Evolutionary conservation across 129 eudicot species (phyloP).

Genomic region (Sambucus nigra): DNA sequence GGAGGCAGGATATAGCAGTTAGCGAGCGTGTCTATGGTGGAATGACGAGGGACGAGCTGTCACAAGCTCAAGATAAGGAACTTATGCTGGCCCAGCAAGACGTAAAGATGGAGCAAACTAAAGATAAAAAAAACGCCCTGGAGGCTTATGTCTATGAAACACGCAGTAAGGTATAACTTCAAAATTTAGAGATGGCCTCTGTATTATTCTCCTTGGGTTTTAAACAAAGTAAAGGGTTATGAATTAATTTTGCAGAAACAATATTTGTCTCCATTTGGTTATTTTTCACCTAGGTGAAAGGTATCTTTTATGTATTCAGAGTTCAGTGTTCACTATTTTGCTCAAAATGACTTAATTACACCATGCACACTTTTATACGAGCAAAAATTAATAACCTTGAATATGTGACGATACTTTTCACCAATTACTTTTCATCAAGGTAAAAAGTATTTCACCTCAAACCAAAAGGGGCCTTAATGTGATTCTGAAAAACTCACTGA

Average conservation of each 20-base stretch:
- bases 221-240: not conserved
- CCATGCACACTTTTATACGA: too few species aligned
- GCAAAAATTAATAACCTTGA: too few species aligned
- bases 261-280: too few species aligned
- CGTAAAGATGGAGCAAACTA: slow-evolving; percentile 69
- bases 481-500: too few species aligned
- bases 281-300: too few species aligned
- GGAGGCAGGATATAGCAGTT: slow-evolving; percentile 43
- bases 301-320: too few species aligned
- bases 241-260: not conserved
- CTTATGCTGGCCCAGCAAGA: slow-evolving; percentile 62
- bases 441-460: too few species aligned
- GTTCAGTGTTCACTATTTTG: too few species aligned
- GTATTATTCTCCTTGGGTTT: not conserved
- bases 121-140: slow-evolving; percentile 79
- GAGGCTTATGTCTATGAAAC: slow-evolving; percentile 94
- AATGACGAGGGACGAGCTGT: slow-evolving; percentile 39
- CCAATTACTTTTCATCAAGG: too few species aligned
- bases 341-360: too few species aligned
- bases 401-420: too few species aligned
- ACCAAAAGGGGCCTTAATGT: too few species aligned
- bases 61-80: slow-evolving; percentile 63
- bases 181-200: not conserved
- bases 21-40: slow-evolving; percentile 42
- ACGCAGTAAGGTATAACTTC: slow-evolving; percentile 61